Percentiles rank a stretch among this genome's conserved stretches.
phyloP scores from a whole-genome alignment of 1,284 basidiomycete species.

The Microbotryum violaceum region DNA sequence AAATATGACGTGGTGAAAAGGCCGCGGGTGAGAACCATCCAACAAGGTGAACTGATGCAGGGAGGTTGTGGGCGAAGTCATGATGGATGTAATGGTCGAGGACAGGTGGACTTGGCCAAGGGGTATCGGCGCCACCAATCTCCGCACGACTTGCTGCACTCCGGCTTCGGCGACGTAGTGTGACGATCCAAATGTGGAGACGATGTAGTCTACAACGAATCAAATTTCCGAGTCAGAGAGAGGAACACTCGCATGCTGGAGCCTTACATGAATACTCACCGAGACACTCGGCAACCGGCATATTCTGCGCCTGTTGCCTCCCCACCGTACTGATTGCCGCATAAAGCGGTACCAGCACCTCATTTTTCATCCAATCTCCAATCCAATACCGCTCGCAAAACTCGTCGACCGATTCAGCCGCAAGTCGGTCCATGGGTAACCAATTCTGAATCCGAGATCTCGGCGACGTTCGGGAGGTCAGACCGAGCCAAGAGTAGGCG shows the following conservation, averaged over 20 bases:
- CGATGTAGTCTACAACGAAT: constrained; percentile 51
- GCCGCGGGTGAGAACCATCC: background rate
- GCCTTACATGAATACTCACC: constrained; percentile 43
- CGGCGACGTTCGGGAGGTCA: background rate
- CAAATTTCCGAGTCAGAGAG: background rate
- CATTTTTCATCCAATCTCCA: constrained; percentile 52
- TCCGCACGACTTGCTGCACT: constrained; percentile 51
- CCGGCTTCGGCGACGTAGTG: constrained; percentile 53
- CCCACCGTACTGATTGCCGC: constrained; percentile 63
- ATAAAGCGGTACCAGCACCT: constrained; percentile 57
- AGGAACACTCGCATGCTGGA: background rate
- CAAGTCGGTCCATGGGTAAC: background rate
- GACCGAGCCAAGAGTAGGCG: constrained; percentile 37
- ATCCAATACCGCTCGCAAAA: constrained; percentile 19
- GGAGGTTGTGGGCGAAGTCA: constrained; percentile 6
- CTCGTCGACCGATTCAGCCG: constrained; percentile 7
- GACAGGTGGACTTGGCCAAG: constrained; percentile 49
- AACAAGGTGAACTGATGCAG: background rate
- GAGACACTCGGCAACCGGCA: constrained; percentile 57
- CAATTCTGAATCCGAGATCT: too few relatives aligned
- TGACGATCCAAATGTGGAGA: constrained; percentile 53
- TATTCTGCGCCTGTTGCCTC: constrained; percentile 47
- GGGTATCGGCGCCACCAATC: constrained; percentile 45
- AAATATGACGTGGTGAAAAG: constrained; percentile 58
- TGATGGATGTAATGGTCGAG: constrained; percentile 48